Evolutionary conservation across 2,329 filamentous ascomycete genomes (phyloP), one percentile per base, ranked within the genome.

Genomic region (Neurospora sp.): DNA sequence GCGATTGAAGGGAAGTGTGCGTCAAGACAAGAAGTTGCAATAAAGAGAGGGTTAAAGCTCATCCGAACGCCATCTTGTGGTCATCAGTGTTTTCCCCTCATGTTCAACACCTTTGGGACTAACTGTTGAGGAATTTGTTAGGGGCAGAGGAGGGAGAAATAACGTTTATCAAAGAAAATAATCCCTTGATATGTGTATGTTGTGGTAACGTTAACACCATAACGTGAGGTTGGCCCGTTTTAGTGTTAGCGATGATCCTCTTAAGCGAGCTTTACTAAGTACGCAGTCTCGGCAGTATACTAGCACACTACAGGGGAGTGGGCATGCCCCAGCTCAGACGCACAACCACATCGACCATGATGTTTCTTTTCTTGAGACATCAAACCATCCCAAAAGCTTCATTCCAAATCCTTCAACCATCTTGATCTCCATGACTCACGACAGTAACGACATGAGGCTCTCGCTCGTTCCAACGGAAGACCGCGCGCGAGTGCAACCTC

Each of bases 11-110:
- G 15, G 10, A 33, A 40, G 8, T 68, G 39, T 69, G 69, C 68
- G 52, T 39, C 66, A 70, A 68, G 38, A 38, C 70, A 71, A 68
- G 71, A 46, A 62, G 70, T 74, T 73, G 73, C 70, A 71, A n/a
- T 66, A 74, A 73, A 71, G 68, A 68, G 69, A 42, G 11, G 2
- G 23, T 58, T 66, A 43, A 13, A 7, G 33, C 13, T 58, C 52
- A 36, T 62, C 52, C 52, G 52, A 62, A 62, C 8, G 52, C 52
- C 52, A 62, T 36, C 52, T 36, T 62, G 52, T 36, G 28, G 52
- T 36, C 15, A 23, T 52, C 4, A 5, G 43, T 2, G 43, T 9
- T 17, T 36, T 28, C 23, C 6, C 28, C 28, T 36, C 15, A 2
- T 62, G 52, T 62, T 62, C 52, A 62, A 62, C 52, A 36, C 7